Conservation (phyloP, 129 eudicot species). For the Tagetes patula region DNA sequence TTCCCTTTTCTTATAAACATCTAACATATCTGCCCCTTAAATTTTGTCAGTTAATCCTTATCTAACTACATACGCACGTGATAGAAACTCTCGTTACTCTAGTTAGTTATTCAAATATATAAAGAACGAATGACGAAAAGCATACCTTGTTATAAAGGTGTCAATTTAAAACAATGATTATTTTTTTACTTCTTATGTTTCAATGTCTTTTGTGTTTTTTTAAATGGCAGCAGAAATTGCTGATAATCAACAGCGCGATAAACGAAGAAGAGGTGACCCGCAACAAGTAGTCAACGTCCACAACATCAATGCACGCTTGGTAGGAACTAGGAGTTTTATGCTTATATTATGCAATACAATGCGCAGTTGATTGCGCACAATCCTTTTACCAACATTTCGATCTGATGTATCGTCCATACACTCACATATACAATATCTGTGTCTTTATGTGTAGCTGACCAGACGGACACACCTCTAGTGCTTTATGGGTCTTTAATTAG, state of each 20-base stretch:
- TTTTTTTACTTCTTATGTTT: background rate
- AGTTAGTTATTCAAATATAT: no score
- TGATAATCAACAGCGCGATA: background rate
- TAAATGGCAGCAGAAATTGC: background rate
- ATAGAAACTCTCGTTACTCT: background rate
- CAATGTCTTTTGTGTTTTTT: background rate
- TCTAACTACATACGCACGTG: background rate
- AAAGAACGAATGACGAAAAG: background rate
- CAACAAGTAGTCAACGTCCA: no score
- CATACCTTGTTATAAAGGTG: background rate
- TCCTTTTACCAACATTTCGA: no score
- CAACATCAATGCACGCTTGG: no score
- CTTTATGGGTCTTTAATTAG: background rate
- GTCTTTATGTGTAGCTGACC: background rate
- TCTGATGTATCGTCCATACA: no score
- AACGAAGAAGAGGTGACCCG: background rate
- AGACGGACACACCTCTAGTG: background rate
- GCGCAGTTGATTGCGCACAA: no score
- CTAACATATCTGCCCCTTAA: background rate
- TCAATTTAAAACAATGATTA: background rate
- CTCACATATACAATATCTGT: no score
- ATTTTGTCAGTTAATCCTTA: background rate
- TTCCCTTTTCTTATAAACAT: background rate
- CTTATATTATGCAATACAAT: no score
- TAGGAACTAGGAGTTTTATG: no score